Percentiles rank a stretch among this genome's conserved stretches.
These are phyloP conservation scores for Vigna unguiculata DNA, from an alignment of 306 rosid genomes.

Conservation along the genomic window DNA sequence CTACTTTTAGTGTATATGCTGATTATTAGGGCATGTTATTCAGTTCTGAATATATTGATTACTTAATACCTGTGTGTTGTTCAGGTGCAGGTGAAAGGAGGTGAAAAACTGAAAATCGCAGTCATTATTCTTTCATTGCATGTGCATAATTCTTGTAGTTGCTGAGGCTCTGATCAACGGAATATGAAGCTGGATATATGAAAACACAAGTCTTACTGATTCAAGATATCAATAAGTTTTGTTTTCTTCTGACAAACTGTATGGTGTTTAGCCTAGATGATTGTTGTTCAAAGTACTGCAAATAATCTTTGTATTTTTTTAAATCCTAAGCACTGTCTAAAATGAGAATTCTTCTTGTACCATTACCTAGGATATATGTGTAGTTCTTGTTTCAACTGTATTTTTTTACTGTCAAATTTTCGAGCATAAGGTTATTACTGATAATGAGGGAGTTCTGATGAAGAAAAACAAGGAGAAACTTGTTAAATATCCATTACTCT, in stretches of 20 bases:
- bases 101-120: slow-evolving; percentile 39
- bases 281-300: slow-evolving; percentile 22
- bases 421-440: not conserved
- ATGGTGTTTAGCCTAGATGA: not conserved
- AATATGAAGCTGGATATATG: slow-evolving; percentile 38
- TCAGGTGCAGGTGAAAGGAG: slow-evolving; percentile 45
- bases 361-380: slow-evolving; percentile 17
- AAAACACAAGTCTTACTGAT: slow-evolving; percentile 36
- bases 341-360: slow-evolving; percentile 21
- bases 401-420: slow-evolving; percentile 11
- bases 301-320: slow-evolving; percentile 31
- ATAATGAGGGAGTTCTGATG: not conserved
- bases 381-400: slow-evolving; percentile 44
- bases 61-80: slow-evolving; percentile 17
- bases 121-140: slow-evolving; percentile 45
- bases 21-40: not conserved
- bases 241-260: slow-evolving; percentile 33
- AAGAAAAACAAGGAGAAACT: not conserved
- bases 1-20: slow-evolving; percentile 13
- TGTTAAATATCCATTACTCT: not conserved
- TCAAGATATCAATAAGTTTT: slow-evolving; percentile 34
- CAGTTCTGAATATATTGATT: slow-evolving; percentile 27
- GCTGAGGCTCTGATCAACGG: slow-evolving; percentile 40
- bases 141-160: slow-evolving; percentile 51
- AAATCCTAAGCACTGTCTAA: slow-evolving; percentile 45